Base-by-base conservation (phyloP, 208 protist genomes). In the Leishmania tarentolae region DNA sequence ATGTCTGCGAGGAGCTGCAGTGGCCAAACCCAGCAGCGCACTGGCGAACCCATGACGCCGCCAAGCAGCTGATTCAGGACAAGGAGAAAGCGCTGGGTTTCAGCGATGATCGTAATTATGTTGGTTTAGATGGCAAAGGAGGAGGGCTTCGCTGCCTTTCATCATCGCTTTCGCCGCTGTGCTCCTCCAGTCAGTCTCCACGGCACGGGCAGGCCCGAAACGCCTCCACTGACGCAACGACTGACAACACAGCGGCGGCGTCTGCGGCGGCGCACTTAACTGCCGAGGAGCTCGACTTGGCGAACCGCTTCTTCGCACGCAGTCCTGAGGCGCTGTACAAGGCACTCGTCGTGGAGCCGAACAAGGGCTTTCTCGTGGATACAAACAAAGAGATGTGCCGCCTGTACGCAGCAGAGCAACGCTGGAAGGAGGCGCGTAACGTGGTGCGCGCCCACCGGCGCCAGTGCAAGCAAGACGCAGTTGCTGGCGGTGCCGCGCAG, bases 321-420 rank as follows among this genome's bases (percentile, higher is more conserved):
- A 81, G 82, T 78, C 86, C 84, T 0, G 78, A 75, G 46, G 66
- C 76, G 28, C 87, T 90, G 42, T 90, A 90, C 68, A 74, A 82
- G 59, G 72, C 81, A 6, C 78, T 90, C 6, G 84, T 90, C 21
- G 76, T 83, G 70, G 71, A 83, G 69, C 83, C 87, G 8, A 85
- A 85, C 70, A 31, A 37, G 4, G 85, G 83, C n/a, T 83, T 83
- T 52, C 71, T 92, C 1, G 83, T 90, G 2, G 87, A 91, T 56
- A 94, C 87, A n/a, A 92, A 94, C 73, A 83, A 83, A 17, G 87
- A 94, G 46, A 92, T 94, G 86, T 87, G 83, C 46, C 68, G 72
- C 9, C 50, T 92, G 17, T 90, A 94, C 75, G 81, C 82, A 24
- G 82, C 84, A 37, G 90, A 94, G 75, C 61, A 44, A 37, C 76